A percentile compares a stretch with the other conserved stretches of the same genome.
phyloP scores from a whole-genome alignment of 345 rosid genomes.

The Physaria fendleri region DNA sequence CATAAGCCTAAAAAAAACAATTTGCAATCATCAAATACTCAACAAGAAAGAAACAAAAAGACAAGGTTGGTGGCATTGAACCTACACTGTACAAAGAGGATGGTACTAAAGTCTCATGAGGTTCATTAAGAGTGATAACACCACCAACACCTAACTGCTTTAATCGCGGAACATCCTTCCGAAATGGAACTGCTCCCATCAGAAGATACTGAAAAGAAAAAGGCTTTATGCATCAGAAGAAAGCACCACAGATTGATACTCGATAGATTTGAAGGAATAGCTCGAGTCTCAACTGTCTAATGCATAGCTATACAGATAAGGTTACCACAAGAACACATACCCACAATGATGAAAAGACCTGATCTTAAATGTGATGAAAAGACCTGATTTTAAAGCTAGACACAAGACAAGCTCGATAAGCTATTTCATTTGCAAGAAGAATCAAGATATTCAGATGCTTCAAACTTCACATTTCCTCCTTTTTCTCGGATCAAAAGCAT shows the following conservation, averaged over 20 bases:
- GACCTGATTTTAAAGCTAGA: background rate
- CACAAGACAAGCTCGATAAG: background rate
- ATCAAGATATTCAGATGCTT: no score
- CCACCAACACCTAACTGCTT: slow-evolving; percentile 73
- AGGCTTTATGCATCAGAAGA: background rate
- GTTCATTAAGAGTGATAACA: slow-evolving; percentile 79
- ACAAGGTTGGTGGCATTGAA: background rate
- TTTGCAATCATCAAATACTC: background rate
- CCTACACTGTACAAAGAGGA: slow-evolving; percentile 61
- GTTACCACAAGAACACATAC: no score
- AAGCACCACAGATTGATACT: background rate
- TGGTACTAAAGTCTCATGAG: slow-evolving; percentile 76
- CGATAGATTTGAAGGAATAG: background rate
- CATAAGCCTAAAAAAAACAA: slow-evolving; percentile 44
- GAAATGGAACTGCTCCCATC: slow-evolving; percentile 89
- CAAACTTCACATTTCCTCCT: background rate
- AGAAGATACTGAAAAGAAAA: slow-evolving; percentile 43
- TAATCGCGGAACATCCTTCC: slow-evolving; percentile 65
- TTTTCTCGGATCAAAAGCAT: background rate
- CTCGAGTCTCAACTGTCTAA: background rate
- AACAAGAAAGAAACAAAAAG: background rate
- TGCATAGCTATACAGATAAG: background rate
- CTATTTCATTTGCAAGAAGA: no score
- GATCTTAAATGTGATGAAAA: background rate
- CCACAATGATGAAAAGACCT: background rate